A percentile compares a stretch with the other conserved stretches of the same genome.
phyloP scores from a whole-genome alignment of 176 grass and related monocot genomes.

The Echinochloa phyllopogon region DNA sequence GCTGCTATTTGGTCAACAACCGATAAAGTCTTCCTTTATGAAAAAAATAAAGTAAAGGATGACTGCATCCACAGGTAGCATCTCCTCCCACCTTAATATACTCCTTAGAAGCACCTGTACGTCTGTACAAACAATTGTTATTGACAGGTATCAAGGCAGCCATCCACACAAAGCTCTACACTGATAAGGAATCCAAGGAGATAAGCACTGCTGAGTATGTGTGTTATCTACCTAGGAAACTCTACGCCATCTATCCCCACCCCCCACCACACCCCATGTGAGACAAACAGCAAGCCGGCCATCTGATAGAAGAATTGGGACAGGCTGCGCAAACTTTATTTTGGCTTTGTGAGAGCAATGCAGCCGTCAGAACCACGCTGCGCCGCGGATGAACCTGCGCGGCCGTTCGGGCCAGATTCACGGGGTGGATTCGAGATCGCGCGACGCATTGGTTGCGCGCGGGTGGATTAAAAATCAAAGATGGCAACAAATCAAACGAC shows the following conservation, averaged over 20 bases:
- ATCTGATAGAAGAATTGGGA: background rate
- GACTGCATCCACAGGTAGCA: constrained; percentile 9
- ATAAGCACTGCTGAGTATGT: background rate
- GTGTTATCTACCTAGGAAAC: background rate
- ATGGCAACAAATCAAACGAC: background rate
- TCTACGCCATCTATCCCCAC: background rate
- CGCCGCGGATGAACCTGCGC: background rate
- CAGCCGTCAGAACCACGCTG: background rate
- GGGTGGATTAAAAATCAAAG: constrained; percentile 10
- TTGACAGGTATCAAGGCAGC: background rate
- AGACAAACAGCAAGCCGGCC: background rate
- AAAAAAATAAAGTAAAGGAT: background rate
- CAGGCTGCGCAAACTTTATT: background rate
- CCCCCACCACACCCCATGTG: background rate
- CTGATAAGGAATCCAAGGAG: background rate
- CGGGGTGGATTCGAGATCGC: background rate
- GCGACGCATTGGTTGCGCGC: constrained; percentile 7
- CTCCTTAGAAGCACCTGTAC: constrained; percentile 17
- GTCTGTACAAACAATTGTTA: background rate
- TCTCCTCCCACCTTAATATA: constrained; percentile 1
- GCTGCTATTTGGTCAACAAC: constrained; percentile 8
- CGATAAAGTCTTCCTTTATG: constrained; percentile 10
- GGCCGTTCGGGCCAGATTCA: background rate
- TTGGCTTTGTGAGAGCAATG: background rate
- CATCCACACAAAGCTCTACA: background rate